These are phyloP conservation scores for Punica granatum DNA, from an alignment of 345 rosid genomes.

Conservation along the genomic window DNA sequence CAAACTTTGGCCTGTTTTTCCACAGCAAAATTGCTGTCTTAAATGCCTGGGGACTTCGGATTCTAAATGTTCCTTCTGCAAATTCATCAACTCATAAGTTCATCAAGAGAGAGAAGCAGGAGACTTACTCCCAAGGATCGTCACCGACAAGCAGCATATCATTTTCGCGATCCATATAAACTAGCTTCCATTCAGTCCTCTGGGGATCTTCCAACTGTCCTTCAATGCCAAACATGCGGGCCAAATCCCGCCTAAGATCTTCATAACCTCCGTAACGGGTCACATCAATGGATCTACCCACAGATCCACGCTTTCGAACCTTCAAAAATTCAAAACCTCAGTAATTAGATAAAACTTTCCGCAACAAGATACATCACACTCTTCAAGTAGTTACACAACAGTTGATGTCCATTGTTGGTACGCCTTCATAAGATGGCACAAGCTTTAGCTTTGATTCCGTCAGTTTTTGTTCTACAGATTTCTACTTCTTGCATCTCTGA, in stretches of 20 bases:
- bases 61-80: background rate
- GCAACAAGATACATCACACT: background rate
- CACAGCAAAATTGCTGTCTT: background rate
- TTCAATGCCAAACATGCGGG: conserved; percentile 95
- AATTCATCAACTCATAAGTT: background rate
- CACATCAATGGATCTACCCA: conserved; percentile 92
- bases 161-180: conserved; percentile 86
- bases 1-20: too few relatives aligned
- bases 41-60: background rate
- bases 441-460: too few relatives aligned
- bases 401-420: too few relatives aligned
- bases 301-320: conserved; percentile 98
- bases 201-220: conserved; percentile 91
- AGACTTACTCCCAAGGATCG: conserved; percentile 97
- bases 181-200: conserved; percentile 89
- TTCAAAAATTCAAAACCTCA: conserved; percentile 18
- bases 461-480: background rate
- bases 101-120: background rate
- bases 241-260: conserved; percentile 79
- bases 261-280: conserved; percentile 75
- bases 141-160: conserved; percentile 94
- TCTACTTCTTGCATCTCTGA: background rate
- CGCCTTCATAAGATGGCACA: too few relatives aligned
- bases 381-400: background rate
- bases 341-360: background rate